A percentile compares a stretch with the other conserved stretches of the same genome.
These are phyloP conservation scores for Discostella pseudostelligera DNA, from an alignment of 108 stramenopile species.

Conservation along the genomic window DNA sequence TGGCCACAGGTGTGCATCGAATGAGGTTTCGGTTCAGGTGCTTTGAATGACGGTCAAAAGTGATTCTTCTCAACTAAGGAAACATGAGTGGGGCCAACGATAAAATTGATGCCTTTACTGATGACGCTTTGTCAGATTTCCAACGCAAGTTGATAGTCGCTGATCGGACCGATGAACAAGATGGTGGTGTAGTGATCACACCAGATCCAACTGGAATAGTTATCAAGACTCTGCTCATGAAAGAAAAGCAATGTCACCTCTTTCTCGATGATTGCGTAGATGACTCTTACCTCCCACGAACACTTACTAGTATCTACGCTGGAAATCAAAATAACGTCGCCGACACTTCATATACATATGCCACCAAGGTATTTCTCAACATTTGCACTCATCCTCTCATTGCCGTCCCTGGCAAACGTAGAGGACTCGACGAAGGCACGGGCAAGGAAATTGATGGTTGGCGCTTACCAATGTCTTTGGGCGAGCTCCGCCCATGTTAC, in stretches of 20 bases:
- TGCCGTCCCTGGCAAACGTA: conserved; percentile 27
- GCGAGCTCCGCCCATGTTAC: conserved; percentile 35
- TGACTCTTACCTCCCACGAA: conserved; percentile 1
- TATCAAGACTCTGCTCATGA: conserved; percentile 34
- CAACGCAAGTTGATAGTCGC: too few species aligned
- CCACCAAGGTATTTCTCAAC: conserved; percentile 42
- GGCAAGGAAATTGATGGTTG: conserved; percentile 41
- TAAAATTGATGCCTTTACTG: conserved; percentile 12
- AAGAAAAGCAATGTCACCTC: conserved; percentile 6
- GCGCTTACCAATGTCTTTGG: conserved; percentile 46
- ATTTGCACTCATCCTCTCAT: conserved; percentile 40
- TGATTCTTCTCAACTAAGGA: too few species aligned
- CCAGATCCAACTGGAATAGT: conserved; percentile 38
- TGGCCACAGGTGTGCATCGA: too few species aligned
- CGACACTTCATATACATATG: neutral
- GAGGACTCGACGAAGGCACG: conserved; percentile 26
- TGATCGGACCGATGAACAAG: neutral
- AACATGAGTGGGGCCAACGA: neutral
- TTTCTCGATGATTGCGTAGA: conserved; percentile 1
- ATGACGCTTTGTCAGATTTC: neutral
- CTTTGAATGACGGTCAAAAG: too few species aligned
- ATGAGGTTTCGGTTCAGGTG: too few species aligned
- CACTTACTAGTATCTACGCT: conserved; percentile 9
- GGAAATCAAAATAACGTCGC: neutral
- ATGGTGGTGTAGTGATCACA: conserved; percentile 36